Evolutionary conservation across 441 rosid species (phyloP).

Genomic region (Populus hybrid): DNA sequence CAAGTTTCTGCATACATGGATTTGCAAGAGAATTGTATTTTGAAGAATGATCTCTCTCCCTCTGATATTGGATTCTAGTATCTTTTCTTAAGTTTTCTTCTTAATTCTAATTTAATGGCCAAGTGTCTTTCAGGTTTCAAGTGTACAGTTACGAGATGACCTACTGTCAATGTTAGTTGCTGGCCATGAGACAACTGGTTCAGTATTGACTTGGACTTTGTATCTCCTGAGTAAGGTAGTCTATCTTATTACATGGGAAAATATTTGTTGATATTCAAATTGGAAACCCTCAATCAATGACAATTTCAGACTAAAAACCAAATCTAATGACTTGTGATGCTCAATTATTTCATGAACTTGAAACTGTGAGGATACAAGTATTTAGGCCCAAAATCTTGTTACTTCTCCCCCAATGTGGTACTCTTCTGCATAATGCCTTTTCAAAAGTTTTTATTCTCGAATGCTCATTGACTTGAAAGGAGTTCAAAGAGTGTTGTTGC

Average conservation of each 20-base stretch:
- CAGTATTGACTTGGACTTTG: constrained; percentile 89
- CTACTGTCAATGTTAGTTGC: constrained; percentile 94
- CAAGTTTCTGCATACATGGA: neutral
- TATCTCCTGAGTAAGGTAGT: constrained; percentile 93
- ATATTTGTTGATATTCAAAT: neutral
- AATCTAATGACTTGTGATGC: neutral
- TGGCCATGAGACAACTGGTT: constrained; percentile 95
- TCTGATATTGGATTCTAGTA: neutral
- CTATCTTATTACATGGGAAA: neutral
- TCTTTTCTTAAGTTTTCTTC: neutral
- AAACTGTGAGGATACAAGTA: neutral
- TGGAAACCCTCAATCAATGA: neutral
- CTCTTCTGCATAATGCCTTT: neutral
- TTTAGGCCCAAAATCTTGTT: neutral
- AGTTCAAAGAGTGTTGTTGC: neutral
- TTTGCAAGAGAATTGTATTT: neutral
- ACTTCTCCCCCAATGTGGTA: neutral
- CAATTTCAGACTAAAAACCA: neutral
- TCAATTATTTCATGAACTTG: neutral
- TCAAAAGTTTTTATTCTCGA: neutral
- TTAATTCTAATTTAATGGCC: constrained; percentile 14
- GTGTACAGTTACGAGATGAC: constrained; percentile 81
- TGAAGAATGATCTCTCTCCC: neutral
- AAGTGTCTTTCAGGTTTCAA: constrained; percentile 55
- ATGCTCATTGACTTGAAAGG: neutral